Conservation (phyloP, 169 alveolate genomes). For the Plasmodium inui region DNA sequence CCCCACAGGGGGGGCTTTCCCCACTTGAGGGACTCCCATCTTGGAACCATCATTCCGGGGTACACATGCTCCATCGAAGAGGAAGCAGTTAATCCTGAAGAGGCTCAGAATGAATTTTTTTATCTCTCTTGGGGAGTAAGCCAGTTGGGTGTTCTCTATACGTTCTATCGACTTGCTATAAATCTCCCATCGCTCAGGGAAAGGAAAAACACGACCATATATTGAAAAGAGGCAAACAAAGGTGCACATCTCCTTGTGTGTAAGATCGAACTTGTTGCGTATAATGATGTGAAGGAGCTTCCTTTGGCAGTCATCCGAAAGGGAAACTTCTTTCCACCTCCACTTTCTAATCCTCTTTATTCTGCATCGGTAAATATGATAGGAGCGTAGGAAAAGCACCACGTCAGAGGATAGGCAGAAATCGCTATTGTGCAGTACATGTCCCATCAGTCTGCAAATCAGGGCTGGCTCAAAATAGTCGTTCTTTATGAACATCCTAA, state of each 20-base stretch:
- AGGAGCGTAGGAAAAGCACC: conserved; percentile 25
- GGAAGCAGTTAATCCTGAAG: conserved; percentile 19
- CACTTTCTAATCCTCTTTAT: conserved; percentile 5
- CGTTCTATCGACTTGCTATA: conserved; percentile 7
- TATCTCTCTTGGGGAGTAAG: conserved; percentile 26
- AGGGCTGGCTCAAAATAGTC: conserved; percentile 24
- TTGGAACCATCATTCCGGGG: neutral
- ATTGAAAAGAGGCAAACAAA: conserved; percentile 18
- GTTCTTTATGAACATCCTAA: conserved; percentile 41
- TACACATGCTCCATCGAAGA: neutral
- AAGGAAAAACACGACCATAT: conserved; percentile 10
- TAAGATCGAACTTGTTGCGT: conserved; percentile 11
- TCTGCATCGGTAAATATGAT: conserved; percentile 27
- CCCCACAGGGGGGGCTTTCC: neutral
- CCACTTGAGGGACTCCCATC: neutral
- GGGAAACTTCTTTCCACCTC: conserved; percentile 3
- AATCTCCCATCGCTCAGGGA: neutral
- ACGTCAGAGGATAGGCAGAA: conserved; percentile 20
- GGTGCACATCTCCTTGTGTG: conserved; percentile 35
- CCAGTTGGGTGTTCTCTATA: neutral
- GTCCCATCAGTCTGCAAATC: neutral
- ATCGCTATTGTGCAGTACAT: neutral
- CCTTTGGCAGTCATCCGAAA: neutral
- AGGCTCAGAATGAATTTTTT: conserved; percentile 14
- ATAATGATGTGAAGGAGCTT: neutral